Evolutionary conservation across 306 rosid species (phyloP).

Genomic region (Astragalus membranaceus): DNA sequence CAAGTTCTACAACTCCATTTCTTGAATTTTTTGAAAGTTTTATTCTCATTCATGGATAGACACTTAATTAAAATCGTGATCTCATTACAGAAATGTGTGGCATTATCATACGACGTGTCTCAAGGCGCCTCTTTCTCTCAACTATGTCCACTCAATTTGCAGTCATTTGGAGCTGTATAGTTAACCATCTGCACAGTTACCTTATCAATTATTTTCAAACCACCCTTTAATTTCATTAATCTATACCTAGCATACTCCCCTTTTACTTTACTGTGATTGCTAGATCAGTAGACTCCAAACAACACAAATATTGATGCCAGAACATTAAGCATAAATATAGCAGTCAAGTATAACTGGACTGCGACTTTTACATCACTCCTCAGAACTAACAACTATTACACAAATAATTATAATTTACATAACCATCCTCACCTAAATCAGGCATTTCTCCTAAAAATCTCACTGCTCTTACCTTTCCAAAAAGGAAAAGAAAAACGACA

Average conservation of each 20-base stretch:
- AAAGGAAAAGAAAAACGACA: neutral
- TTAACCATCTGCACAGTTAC: neutral
- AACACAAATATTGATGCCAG: neutral
- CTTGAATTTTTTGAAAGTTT: too few species aligned
- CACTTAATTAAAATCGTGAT: too few species aligned
- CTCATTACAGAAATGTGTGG: too few species aligned
- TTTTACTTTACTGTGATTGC: neutral
- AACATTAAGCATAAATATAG: neutral
- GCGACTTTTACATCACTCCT: neutral
- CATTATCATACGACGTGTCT: neutral
- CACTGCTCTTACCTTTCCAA: neutral
- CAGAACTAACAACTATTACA: neutral
- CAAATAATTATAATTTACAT: neutral
- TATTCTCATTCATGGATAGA: too few species aligned
- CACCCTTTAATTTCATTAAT: too few species aligned
- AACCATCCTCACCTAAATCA: neutral
- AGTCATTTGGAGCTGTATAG: too few species aligned
- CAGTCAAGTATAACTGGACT: neutral
- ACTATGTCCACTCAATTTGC: too few species aligned
- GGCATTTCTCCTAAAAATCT: conserved; percentile 19
- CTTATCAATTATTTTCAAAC: neutral
- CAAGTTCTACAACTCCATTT: too few species aligned
- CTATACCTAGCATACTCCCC: too few species aligned
- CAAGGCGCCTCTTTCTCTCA: too few species aligned
- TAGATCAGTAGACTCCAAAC: neutral